Percentiles rank a stretch among this genome's conserved stretches.
Evolutionary conservation across 345 rosid species (phyloP).

Genomic region (Populus tremula): DNA sequence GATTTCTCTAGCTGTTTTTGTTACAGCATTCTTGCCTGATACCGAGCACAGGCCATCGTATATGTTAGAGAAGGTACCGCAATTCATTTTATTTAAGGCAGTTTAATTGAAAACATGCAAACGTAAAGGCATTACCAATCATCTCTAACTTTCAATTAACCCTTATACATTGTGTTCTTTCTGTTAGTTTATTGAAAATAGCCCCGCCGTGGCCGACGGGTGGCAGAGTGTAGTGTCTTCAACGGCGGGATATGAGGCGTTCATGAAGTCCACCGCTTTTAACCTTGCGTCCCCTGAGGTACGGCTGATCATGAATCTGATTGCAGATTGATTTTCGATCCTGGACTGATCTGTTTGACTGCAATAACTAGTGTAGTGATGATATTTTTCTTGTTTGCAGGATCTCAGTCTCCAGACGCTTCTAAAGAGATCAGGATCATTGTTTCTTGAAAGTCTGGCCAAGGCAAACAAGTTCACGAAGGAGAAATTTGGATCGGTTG

Average conservation of each 20-base stretch:
- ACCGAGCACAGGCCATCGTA: background rate
- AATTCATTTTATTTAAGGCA: background rate
- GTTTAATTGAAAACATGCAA: no score
- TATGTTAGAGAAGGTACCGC: background rate
- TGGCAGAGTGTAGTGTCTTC: no score
- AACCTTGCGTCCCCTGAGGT: background rate
- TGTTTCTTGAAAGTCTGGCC: background rate
- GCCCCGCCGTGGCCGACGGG: background rate
- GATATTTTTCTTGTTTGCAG: background rate
- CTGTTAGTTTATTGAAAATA: background rate
- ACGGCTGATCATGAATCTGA: background rate
- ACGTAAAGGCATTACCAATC: background rate
- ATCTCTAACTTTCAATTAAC: background rate
- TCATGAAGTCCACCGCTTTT: constrained; percentile 1
- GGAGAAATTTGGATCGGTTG: constrained; percentile 7
- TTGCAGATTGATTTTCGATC: background rate
- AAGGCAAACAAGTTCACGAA: background rate
- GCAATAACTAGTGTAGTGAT: background rate
- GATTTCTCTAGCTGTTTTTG: constrained; percentile 7
- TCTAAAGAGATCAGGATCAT: background rate
- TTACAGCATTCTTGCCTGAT: constrained; percentile 13
- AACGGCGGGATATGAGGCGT: no score
- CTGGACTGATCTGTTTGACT: background rate
- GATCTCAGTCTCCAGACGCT: background rate
- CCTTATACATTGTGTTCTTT: background rate